A percentile compares a stretch with the other conserved stretches of the same genome.
phyloP scores from a whole-genome alignment of 2,329 filamentous ascomycete species.

The Hypoxylon rubiginosum region DNA sequence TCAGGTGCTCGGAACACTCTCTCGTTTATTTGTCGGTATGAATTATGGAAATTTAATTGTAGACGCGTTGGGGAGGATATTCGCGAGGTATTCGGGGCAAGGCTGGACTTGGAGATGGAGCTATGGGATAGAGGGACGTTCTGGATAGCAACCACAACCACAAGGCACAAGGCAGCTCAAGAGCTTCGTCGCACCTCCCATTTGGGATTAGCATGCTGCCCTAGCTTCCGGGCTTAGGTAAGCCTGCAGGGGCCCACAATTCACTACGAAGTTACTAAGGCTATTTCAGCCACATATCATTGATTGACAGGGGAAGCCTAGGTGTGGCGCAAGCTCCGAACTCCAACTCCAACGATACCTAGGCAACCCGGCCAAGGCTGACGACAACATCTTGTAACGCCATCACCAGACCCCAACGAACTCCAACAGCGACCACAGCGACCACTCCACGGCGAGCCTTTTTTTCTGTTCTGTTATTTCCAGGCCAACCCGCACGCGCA shows the following conservation, averaged over 20 bases:
- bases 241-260: neutral
- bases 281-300: conserved; percentile 9
- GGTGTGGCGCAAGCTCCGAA: conserved; percentile 47
- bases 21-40: neutral
- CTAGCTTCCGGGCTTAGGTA: conserved; percentile 33
- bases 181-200: conserved; percentile 50
- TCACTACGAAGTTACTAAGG: too few relatives aligned
- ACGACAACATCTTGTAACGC: conserved; percentile 44
- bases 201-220: conserved; percentile 44
- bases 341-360: conserved; percentile 7
- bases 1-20: neutral
- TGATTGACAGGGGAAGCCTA: conserved; percentile 2
- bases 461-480: neutral
- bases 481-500: neutral
- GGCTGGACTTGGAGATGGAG: conserved; percentile 39
- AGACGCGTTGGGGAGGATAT: conserved; percentile 28
- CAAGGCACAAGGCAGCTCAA: conserved; percentile 53
- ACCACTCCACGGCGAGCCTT: conserved; percentile 12
- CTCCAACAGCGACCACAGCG: neutral
- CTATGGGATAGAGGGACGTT: conserved; percentile 29
- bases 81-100: conserved; percentile 39
- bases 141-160: conserved; percentile 36
- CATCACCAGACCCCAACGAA: conserved; percentile 24
- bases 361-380: conserved; percentile 40
- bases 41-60: neutral